Evolutionary conservation across 2,329 filamentous ascomycete genomes (phyloP), one percentile per base, ranked within the genome.

Genomic region (Fusarium graminum): DNA sequence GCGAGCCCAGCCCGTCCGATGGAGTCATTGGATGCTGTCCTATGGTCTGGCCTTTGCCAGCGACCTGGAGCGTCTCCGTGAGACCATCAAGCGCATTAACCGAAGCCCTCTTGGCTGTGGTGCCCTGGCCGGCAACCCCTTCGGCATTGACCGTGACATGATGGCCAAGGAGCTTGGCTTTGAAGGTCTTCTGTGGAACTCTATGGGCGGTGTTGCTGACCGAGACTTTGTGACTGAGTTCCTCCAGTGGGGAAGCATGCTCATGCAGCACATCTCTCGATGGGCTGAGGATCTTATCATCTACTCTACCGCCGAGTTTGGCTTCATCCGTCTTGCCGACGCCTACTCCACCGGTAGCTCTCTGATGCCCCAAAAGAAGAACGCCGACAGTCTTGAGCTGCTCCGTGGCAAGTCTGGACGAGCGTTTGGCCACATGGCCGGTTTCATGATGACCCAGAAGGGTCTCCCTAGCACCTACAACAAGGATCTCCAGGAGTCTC

Each of bases 271-370:
- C 77, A 82, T 92, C 64, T 89, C 86, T 39, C 86, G 90, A 59
- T 92, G 89, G 87, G 86, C 87, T 10, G 90, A 92, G 74, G 90
- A 93, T 72, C 78, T 93, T 61, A 92, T 92, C 77, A 84, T 92
- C 26, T 74, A 73, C 25, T 70, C 67, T 0, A 69, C 70, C 12
- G 50, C 57, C 13, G 72, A 74, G 52, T 72, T 74, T 34, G 51
- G 49, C 7, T 74, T 72, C 19, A 25, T 52, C 2, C 65, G 64
- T 13, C 25, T 74, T 22, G 26, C 72, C 14, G 70, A 74, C n/a
- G 16, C 41, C 10, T 74, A 74, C 42, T 50, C 40, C 40, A 73
- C 71, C 5, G 71, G 71, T 26, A 65, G 56, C 58, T 50, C 36
- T 56, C 45, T 68, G 17, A 72, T 70, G 66, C 59, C 67, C 12